Evolutionary conservation across 148 eudicot genomes (phyloP), one percentile per base, ranked within the genome.

Genomic region (Camellia granthamiana): DNA sequence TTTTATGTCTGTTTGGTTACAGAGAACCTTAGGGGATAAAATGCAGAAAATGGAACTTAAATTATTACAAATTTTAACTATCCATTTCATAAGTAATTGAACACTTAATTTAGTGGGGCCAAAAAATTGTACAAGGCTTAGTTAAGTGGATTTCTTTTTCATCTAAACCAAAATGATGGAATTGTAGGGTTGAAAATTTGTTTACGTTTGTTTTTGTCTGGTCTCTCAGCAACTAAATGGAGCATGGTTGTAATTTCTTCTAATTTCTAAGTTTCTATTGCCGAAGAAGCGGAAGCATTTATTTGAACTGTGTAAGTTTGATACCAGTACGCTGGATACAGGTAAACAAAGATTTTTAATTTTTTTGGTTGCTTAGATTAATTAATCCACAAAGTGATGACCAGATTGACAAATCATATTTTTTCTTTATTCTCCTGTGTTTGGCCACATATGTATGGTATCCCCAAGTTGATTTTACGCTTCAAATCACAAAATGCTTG

Each of bases 201-300:
- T 47, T 46, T 70, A 13, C 18, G 1, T 55, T 52, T 30, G 14
- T 30, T 30, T 21, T 12, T 21, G 21, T 55, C 12, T 52, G 42
- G 21, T 73, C 47, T 54, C 63, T 73, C 44, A 73, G 38, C 43
- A 73, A 5, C 62, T 19, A 54, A 73, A 38, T 55, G 13, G 44
- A 73, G 46, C 19, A 5, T 73, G 76, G 21, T 30, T 54, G 76
- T 55, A 55, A 73, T 54, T 73, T 55, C 43, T 41, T 73, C 21
- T 30, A 21, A 18, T 44, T 52, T 72, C 60, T 71, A 23, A 30
- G 59, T 73, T 73, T 55, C 76, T 55, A 54, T 73, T 12, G 16
- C 38, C 5, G 0, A 55, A 73, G 46, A 55, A 5, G 76, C 55
- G 76, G 44, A 55, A 54, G 59, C n/a, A 54, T 55, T 73, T 38